Percentiles rank a stretch among this genome's conserved stretches.
Evolutionary conservation across 75 land plant species (phyloP).

Genomic region (Chamaecyparis obtusa): DNA sequence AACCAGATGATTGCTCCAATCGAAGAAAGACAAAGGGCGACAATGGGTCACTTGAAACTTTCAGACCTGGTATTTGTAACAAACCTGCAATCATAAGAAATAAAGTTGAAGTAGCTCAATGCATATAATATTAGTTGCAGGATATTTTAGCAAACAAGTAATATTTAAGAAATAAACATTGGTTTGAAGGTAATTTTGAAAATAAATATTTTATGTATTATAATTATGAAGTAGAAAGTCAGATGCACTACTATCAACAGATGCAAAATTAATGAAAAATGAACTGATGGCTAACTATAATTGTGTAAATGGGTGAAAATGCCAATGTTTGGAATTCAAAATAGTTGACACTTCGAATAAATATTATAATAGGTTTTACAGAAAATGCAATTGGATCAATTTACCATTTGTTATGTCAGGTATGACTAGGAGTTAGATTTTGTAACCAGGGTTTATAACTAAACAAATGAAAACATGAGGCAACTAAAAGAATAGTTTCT

Average conservation of each 20-base stretch:
- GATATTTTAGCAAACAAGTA: background rate
- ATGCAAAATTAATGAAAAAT: background rate
- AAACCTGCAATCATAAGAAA: conserved; percentile 49
- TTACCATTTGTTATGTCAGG: background rate
- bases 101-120: background rate
- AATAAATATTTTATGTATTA: background rate
- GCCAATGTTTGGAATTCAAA: background rate
- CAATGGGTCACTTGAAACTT: conserved; percentile 52
- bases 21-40: conserved; percentile 76
- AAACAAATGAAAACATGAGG: background rate
- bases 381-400: background rate
- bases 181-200: background rate
- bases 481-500: background rate
- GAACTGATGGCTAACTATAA: background rate
- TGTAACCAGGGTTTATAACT: background rate
- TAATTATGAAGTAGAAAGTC: background rate
- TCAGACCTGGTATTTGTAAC: conserved; percentile 52
- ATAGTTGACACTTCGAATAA: background rate
- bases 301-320: background rate
- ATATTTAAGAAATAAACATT: background rate
- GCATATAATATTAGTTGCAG: background rate
- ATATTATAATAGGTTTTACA: background rate
- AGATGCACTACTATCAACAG: background rate
- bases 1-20: conserved; percentile 60
- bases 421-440: background rate